Conservation (phyloP, 768 basidiomycete species). For the Auriculariales sp. region DNA sequence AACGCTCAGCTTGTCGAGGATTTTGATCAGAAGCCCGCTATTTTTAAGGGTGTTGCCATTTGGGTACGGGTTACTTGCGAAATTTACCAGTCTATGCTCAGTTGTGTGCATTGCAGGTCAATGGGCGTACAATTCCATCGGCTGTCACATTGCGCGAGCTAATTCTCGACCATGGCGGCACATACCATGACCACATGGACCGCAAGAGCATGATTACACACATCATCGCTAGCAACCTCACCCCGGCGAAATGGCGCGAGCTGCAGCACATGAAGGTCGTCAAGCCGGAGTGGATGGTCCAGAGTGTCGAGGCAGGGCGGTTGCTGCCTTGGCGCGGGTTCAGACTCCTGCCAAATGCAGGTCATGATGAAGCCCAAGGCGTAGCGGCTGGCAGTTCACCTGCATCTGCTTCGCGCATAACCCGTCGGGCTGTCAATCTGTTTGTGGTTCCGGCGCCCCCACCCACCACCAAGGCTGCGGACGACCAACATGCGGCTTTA, state of each 20-base stretch:
- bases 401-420: neutral
- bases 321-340: conserved; percentile 75
- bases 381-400: neutral
- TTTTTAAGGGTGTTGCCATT: conserved; percentile 65
- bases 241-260: conserved; percentile 76
- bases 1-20: conserved; percentile 28
- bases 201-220: conserved; percentile 71
- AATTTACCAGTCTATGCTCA: conserved; percentile 2
- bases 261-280: conserved; percentile 87
- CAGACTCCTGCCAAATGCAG: conserved; percentile 14
- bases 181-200: conserved; percentile 73
- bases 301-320: conserved; percentile 51
- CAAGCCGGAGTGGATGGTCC: conserved; percentile 73
- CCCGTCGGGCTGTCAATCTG: no score
- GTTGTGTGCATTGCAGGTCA: conserved; percentile 48
- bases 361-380: conserved; percentile 4
- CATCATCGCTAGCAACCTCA: conserved; percentile 82
- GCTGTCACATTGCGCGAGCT: conserved; percentile 71
- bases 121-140: conserved; percentile 80
- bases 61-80: conserved; percentile 44
- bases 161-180: conserved; percentile 70
- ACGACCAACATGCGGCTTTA: no score
- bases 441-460: no score
- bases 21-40: conserved; percentile 21
- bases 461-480: no score